These are phyloP conservation scores for Castanea crenata DNA, from an alignment of 306 rosid species.

Conservation along the genomic window DNA sequence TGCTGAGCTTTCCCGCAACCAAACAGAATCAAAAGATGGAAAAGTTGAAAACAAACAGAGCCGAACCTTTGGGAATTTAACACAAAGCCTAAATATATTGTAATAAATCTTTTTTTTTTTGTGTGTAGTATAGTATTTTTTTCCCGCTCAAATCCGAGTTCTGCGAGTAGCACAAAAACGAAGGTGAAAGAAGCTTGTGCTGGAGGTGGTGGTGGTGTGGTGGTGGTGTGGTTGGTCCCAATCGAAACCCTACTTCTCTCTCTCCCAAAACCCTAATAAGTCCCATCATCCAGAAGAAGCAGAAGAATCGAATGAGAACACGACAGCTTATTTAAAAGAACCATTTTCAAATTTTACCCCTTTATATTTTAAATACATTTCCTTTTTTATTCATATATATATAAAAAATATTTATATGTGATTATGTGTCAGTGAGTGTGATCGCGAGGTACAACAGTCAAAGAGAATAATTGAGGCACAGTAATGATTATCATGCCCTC, in stretches of 20 bases:
- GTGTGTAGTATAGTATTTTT: neutral
- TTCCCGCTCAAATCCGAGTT: constrained; percentile 38
- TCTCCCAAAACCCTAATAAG: constrained; percentile 29
- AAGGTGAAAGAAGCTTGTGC: constrained; percentile 1
- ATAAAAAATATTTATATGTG: no score
- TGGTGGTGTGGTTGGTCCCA: neutral
- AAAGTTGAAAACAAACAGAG: neutral
- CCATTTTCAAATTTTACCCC: neutral
- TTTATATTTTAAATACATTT: constrained; percentile 16
- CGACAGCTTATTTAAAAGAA: constrained; percentile 34
- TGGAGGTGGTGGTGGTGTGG: neutral
- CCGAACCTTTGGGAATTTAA: constrained; percentile 36
- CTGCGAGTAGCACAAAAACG: constrained; percentile 17
- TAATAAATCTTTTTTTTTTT: no score
- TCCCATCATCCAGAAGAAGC: constrained; percentile 26
- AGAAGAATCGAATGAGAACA: constrained; percentile 39
- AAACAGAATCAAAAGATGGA: constrained; percentile 19
- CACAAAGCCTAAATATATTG: no score
- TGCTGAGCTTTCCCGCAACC: constrained; percentile 36
- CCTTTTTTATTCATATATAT: neutral
- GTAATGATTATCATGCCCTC: rapidly evolving
- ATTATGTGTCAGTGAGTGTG: constrained; percentile 15
- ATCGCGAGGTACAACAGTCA: constrained; percentile 37
- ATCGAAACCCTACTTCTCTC: constrained; percentile 19
- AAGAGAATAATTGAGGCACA: neutral